Evolutionary conservation across 2,329 filamentous ascomycete genomes (phyloP).

Genomic region (Ophiocordyceps robertsii): DNA sequence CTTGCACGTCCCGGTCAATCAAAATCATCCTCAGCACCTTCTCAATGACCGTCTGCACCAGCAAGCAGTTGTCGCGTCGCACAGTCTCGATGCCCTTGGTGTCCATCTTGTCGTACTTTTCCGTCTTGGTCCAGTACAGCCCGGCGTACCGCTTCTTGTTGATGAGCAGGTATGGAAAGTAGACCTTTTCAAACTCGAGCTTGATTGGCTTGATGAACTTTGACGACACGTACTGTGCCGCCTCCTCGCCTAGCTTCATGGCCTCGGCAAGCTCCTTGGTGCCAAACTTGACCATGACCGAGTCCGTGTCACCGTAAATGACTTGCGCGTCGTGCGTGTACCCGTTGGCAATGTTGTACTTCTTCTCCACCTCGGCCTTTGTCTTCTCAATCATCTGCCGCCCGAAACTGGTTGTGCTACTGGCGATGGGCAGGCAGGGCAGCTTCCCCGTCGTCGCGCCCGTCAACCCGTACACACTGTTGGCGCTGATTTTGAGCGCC

Average conservation of each 20-base stretch:
- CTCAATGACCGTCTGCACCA: slow-evolving; percentile 96
- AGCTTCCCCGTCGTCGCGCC: slow-evolving; percentile 93
- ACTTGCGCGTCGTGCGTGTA: slow-evolving; percentile 92
- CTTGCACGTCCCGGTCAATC: slow-evolving; percentile 81
- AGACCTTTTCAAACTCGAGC: slow-evolving; percentile 98
- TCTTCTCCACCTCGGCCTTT: slow-evolving; percentile 84
- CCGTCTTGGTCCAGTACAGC: slow-evolving; percentile 89
- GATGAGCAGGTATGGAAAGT: slow-evolving; percentile 94
- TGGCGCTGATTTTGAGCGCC: slow-evolving; percentile 90
- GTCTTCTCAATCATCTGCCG: slow-evolving; percentile 99
- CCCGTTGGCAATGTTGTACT: slow-evolving; percentile 85
- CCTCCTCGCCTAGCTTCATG: slow-evolving; percentile 93
- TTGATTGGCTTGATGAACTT: slow-evolving; percentile 98
- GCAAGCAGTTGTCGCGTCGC: slow-evolving; percentile 84
- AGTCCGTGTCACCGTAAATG: slow-evolving; percentile 98
- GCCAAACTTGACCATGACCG: slow-evolving; percentile 98
- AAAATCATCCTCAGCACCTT: slow-evolving; percentile 91
- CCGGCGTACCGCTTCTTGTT: slow-evolving; percentile 99
- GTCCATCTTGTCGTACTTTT: slow-evolving; percentile 99
- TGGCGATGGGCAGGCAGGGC: slow-evolving; percentile 87
- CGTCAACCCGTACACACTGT: slow-evolving; percentile 94
- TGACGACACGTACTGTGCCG: slow-evolving; percentile 71
- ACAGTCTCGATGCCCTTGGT: slow-evolving; percentile 99
- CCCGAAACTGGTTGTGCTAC: slow-evolving; percentile 92
- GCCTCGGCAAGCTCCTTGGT: slow-evolving; percentile 73